A percentile compares a stretch with the other conserved stretches of the same genome.
Conservation (phyloP, 1,284 basidiomycete genomes). For the Cryptococcus floricola region DNA sequence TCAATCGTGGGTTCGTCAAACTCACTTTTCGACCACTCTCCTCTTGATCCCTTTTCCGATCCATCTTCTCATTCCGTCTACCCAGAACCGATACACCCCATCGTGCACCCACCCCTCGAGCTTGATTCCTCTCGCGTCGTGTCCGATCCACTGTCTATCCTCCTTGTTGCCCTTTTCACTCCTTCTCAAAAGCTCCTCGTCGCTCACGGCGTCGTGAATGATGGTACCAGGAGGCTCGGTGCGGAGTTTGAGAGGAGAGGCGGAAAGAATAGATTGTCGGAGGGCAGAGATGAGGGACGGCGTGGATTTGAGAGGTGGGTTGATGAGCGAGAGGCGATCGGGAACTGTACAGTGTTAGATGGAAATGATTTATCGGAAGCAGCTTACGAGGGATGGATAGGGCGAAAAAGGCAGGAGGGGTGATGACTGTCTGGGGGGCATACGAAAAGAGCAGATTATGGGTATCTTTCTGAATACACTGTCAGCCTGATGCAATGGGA, state of each 20-base stretch:
- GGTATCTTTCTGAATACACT: slow-evolving; percentile 28
- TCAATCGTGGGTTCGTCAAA: neutral
- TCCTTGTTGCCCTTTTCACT: neutral
- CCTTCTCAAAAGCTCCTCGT: neutral
- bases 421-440: slow-evolving; percentile 10
- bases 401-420: slow-evolving; percentile 40
- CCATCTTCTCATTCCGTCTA: slow-evolving; percentile 41
- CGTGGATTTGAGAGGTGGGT: slow-evolving; percentile 27
- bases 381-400: slow-evolving; percentile 40
- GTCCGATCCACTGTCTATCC: slow-evolving; percentile 8
- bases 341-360: slow-evolving; percentile 22
- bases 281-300: slow-evolving; percentile 34
- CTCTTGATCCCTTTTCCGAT: slow-evolving; percentile 27
- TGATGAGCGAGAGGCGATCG: slow-evolving; percentile 42
- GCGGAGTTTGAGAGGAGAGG: slow-evolving; percentile 6
- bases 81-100: slow-evolving; percentile 45
- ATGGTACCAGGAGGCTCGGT: neutral
- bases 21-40: slow-evolving; percentile 30
- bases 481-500: neutral
- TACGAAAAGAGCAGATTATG: slow-evolving; percentile 40
- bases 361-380: too few relatives aligned
- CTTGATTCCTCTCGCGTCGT: slow-evolving; percentile 29
- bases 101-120: slow-evolving; percentile 42
- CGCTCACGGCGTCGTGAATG: neutral
- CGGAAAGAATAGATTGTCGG: slow-evolving; percentile 29